A percentile compares a stretch with the other conserved stretches of the same genome.
Evolutionary conservation across 164 flowering plant species (phyloP).

Genomic region (Malania oleifera): DNA sequence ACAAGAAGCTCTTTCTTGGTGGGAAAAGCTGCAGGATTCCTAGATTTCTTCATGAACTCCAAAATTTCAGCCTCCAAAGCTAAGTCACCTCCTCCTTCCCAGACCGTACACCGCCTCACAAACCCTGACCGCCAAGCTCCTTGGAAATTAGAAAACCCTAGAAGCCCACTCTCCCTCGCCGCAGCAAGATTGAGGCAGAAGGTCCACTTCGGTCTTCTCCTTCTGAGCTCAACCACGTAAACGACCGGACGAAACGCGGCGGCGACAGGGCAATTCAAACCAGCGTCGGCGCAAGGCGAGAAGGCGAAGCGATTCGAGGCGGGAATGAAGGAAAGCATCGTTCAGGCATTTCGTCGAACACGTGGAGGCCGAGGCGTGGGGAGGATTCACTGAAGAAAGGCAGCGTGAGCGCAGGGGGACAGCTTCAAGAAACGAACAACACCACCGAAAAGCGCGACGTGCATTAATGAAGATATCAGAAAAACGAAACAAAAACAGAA

Average conservation of each 20-base stretch:
- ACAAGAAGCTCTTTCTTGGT: slow-evolving; percentile 57
- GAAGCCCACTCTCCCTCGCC: neutral
- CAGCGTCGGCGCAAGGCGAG: neutral
- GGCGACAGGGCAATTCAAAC: slow-evolving; percentile 7
- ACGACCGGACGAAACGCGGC: neutral
- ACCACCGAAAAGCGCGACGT: neutral
- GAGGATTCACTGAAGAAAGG: neutral
- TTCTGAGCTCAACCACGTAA: neutral
- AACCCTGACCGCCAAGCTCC: slow-evolving; percentile 1
- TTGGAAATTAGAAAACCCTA: slow-evolving; percentile 11
- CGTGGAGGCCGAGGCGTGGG: neutral
- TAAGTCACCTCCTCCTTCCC: slow-evolving; percentile 34
- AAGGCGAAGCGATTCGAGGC: slow-evolving; percentile 7
- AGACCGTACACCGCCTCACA: slow-evolving; percentile 26
- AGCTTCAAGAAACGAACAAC: slow-evolving; percentile 23
- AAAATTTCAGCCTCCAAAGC: slow-evolving; percentile 64
- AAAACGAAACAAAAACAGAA: too few relatives aligned
- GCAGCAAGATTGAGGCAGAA: neutral
- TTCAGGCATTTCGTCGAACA: slow-evolving; percentile 68
- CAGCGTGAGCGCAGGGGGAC: neutral
- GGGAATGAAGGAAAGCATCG: slow-evolving; percentile 33
- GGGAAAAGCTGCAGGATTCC: slow-evolving; percentile 61
- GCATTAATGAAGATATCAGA: neutral
- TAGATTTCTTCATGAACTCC: slow-evolving; percentile 68
- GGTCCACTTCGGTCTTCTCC: neutral